A percentile compares a stretch with the other conserved stretches of the same genome.
Conservation (phyloP, 2,329 filamentous ascomycete species). For the Xylariales sp. region DNA sequence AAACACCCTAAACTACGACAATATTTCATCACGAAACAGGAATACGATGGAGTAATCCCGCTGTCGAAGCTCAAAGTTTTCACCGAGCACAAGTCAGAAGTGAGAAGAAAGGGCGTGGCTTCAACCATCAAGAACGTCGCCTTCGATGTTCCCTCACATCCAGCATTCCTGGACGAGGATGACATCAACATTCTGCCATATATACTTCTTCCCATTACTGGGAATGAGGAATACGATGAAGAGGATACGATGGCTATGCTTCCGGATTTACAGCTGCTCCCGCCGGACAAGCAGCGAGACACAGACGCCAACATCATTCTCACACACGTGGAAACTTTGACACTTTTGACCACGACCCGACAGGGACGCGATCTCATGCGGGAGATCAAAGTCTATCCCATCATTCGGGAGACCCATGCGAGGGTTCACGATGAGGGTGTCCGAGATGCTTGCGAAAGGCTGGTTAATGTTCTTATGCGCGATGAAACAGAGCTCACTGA, state of each 20-base stretch:
- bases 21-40: constrained; percentile 70
- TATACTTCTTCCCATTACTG: constrained; percentile 80
- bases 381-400: constrained; percentile 77
- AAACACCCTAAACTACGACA: constrained; percentile 71
- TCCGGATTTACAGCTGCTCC: constrained; percentile 82
- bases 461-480: constrained; percentile 85
- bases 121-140: constrained; percentile 91
- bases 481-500: constrained; percentile 58
- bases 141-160: constrained; percentile 74
- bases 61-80: constrained; percentile 91
- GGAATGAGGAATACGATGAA: constrained; percentile 80
- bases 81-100: constrained; percentile 79
- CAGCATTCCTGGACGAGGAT: constrained; percentile 63
- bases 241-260: constrained; percentile 86
- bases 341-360: constrained; percentile 75
- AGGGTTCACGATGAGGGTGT: constrained; percentile 75
- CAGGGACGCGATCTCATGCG: constrained; percentile 72
- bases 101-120: constrained; percentile 90
- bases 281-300: constrained; percentile 86
- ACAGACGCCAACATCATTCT: constrained; percentile 70
- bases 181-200: constrained; percentile 83
- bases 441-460: constrained; percentile 76
- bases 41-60: constrained; percentile 80
- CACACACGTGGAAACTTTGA: constrained; percentile 84
- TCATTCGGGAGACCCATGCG: constrained; percentile 81